phyloP scores from a whole-genome alignment of 257 asterid genomes.

The Rhazya stricta region DNA sequence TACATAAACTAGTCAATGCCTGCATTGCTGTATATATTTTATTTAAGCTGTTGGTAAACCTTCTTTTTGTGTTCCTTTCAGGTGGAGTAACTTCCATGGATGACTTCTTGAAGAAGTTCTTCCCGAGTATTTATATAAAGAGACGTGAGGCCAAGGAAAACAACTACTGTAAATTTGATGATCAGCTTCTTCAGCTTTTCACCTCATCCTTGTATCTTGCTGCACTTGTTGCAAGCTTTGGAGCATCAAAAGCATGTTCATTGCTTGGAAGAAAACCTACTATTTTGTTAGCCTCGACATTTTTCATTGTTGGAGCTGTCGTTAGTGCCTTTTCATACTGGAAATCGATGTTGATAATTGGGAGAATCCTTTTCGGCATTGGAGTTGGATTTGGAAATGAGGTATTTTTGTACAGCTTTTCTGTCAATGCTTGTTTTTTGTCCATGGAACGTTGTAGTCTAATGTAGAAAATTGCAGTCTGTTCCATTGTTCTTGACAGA shows the following conservation, averaged over 20 bases:
- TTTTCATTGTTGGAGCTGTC: slow-evolving; percentile 40
- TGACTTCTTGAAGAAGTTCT: slow-evolving; percentile 41
- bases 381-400: slow-evolving; percentile 63
- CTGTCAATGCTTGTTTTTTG: background rate
- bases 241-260: slow-evolving; percentile 34
- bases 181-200: slow-evolving; percentile 43
- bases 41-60: background rate
- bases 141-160: slow-evolving; percentile 33
- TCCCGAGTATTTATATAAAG: slow-evolving; percentile 37
- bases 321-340: slow-evolving; percentile 26
- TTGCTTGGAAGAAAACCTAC: slow-evolving; percentile 39
- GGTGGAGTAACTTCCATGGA: slow-evolving; percentile 67
- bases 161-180: slow-evolving; percentile 52
- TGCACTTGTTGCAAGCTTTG: slow-evolving; percentile 39
- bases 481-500: slow-evolving; percentile 42
- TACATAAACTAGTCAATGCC: background rate
- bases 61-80: slow-evolving; percentile 6
- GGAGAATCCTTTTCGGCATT: slow-evolving; percentile 42
- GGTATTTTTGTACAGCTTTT: slow-evolving; percentile 20
- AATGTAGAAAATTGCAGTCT: slow-evolving; percentile 19
- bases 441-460: background rate
- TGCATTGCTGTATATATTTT: background rate
- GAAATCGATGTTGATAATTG: slow-evolving; percentile 36
- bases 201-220: slow-evolving; percentile 55
- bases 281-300: slow-evolving; percentile 36